A percentile compares a stretch with the other conserved stretches of the same genome.
Evolutionary conservation across 1,139 yeast genomes (phyloP).

Genomic region (Taiozyma sp.): DNA sequence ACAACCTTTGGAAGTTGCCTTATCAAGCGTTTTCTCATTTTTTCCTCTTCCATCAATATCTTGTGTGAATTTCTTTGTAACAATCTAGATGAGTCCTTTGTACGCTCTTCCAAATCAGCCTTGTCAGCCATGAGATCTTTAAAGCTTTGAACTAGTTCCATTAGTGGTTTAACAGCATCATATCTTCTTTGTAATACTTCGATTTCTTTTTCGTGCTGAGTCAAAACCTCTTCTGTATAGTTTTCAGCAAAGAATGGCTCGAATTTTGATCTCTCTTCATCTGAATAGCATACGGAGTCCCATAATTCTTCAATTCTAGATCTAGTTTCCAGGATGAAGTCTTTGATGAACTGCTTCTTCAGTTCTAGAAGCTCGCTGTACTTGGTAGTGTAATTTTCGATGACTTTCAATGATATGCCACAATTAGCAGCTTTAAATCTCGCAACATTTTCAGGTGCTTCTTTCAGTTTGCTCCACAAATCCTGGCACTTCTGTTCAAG

Average conservation of each 20-base stretch:
- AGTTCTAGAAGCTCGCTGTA: conserved; percentile 50
- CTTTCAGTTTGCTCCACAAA: conserved; percentile 48
- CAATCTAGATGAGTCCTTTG: conserved; percentile 76
- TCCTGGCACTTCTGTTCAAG: conserved; percentile 31
- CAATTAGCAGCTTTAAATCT: conserved; percentile 35
- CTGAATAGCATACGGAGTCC: conserved; percentile 55
- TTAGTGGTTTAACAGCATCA: conserved; percentile 47
- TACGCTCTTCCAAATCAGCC: conserved; percentile 55
- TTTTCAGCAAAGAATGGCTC: conserved; percentile 24
- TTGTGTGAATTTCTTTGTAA: conserved; percentile 74
- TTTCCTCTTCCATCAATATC: conserved; percentile 75
- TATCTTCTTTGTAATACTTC: conserved; percentile 43
- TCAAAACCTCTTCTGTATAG: conserved; percentile 47
- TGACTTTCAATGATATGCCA: conserved; percentile 22
- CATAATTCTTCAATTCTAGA: conserved; percentile 53
- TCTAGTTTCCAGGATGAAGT: conserved; percentile 60
- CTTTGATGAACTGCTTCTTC: conserved; percentile 60
- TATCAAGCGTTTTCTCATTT: conserved; percentile 57
- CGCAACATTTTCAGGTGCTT: conserved; percentile 32
- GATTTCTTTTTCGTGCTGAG: conserved; percentile 61
- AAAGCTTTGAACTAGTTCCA: conserved; percentile 49
- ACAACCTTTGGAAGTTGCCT: conserved; percentile 64
- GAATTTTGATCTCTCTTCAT: conserved; percentile 36
- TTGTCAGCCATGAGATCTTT: conserved; percentile 56
- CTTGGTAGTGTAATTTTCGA: conserved; percentile 41